These are phyloP conservation scores for Cladosporium sp. DNA, from an alignment of 2,329 filamentous ascomycete genomes.

Conservation along the genomic window DNA sequence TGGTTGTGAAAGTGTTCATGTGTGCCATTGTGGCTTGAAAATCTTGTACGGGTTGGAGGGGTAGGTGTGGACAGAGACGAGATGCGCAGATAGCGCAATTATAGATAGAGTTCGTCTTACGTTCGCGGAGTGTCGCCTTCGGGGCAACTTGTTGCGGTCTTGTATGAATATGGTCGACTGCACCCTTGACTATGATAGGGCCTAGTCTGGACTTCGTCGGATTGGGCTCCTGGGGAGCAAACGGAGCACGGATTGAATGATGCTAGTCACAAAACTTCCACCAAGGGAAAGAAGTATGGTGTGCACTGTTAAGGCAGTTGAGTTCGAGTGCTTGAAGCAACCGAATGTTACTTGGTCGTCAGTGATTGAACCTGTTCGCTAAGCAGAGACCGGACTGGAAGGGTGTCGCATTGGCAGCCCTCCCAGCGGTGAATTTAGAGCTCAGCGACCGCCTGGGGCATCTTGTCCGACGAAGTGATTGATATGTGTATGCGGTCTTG, in stretches of 20 bases:
- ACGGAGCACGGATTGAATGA: background rate
- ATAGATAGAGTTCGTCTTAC: background rate
- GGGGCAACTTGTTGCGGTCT: conserved; percentile 13
- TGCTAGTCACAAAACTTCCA: background rate
- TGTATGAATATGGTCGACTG: conserved; percentile 8
- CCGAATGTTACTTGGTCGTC: conserved; percentile 12
- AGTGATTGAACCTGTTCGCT: conserved; percentile 15
- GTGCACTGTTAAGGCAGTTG: background rate
- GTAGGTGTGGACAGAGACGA: background rate
- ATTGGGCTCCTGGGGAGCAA: conserved; percentile 6
- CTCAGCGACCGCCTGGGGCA: conserved; percentile 15
- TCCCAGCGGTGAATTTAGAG: conserved; percentile 15
- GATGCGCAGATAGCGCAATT: conserved; percentile 1
- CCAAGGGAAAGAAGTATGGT: background rate
- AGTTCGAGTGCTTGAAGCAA: conserved; percentile 13
- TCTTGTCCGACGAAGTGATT: conserved; percentile 16
- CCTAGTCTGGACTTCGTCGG: conserved; percentile 12
- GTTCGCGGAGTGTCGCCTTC: conserved; percentile 15
- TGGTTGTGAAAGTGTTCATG: background rate
- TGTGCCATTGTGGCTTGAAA: conserved; percentile 6
- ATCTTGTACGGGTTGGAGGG: background rate
- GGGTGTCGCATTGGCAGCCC: conserved; percentile 13
- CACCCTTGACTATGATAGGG: conserved; percentile 12
- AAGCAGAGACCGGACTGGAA: conserved; percentile 14
- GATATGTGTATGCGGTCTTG: background rate